Conservation (phyloP, 1,284 basidiomycete species). For the Ustilago curta region DNA sequence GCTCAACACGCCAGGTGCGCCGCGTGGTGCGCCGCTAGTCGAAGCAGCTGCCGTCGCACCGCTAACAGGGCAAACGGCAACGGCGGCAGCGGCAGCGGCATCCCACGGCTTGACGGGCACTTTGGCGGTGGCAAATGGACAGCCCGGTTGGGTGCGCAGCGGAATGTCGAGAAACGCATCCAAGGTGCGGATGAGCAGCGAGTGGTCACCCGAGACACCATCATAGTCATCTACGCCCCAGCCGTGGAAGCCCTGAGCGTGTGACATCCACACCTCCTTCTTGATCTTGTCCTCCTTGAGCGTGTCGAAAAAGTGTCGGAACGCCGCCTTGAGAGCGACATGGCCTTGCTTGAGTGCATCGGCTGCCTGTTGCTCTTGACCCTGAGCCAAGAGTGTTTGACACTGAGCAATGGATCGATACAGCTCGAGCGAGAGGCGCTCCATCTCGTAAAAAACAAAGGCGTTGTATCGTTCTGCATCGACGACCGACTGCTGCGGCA, state of each 20-base stretch:
- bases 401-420: conserved; percentile 42
- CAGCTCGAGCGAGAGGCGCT: conserved; percentile 32
- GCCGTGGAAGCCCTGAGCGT: conserved; percentile 51
- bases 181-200: conserved; percentile 40
- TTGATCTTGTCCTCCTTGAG: conserved; percentile 49
- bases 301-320: conserved; percentile 48
- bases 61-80: conserved; percentile 27
- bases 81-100: too few relatives aligned
- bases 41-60: conserved; percentile 13
- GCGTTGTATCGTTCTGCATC: conserved; percentile 48
- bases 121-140: conserved; percentile 39
- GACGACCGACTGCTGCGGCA: conserved; percentile 34
- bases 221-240: conserved; percentile 52
- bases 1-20: conserved; percentile 13
- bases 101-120: conserved; percentile 32
- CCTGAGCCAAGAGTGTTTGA: conserved; percentile 24
- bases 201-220: conserved; percentile 50
- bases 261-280: conserved; percentile 52
- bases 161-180: conserved; percentile 48
- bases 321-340: conserved; percentile 41
- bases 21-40: neutral
- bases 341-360: conserved; percentile 39
- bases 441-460: conserved; percentile 52
- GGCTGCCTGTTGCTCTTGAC: conserved; percentile 32
- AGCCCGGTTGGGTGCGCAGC: conserved; percentile 33